phyloP scores from a whole-genome alignment of 768 basidiomycete genomes.

The Tricholoma matsutake region DNA sequence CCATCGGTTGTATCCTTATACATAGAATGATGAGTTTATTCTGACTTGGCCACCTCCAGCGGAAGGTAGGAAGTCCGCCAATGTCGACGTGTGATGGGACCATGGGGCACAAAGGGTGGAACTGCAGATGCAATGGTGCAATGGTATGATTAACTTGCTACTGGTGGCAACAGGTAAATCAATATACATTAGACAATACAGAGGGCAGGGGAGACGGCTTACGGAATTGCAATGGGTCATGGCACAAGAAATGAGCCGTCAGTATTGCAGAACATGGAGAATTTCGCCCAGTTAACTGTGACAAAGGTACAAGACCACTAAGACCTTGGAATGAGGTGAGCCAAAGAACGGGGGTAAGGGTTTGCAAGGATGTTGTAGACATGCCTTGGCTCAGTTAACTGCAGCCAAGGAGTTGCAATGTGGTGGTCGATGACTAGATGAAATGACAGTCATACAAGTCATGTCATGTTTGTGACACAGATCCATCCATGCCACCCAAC shows the following conservation, averaged over 20 bases:
- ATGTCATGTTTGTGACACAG: no score
- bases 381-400: neutral
- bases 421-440: no score
- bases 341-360: no score
- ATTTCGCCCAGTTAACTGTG: neutral
- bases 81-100: no score
- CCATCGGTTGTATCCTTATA: neutral
- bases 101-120: neutral
- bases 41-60: no score
- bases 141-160: no score
- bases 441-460: no score
- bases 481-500: no score
- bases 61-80: no score
- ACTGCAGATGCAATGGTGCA: neutral
- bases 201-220: neutral
- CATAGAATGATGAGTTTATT: neutral
- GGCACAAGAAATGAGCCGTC: neutral
- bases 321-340: no score
- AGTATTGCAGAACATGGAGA: neutral
- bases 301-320: no score
- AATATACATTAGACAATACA: neutral
- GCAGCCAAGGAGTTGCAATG: neutral
- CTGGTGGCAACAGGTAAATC: neutral
- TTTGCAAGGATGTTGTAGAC: neutral
- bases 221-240: neutral